Evolutionary conservation across 352 stramenopile genomes (phyloP).

Genomic region (Phytophthora pini): DNA sequence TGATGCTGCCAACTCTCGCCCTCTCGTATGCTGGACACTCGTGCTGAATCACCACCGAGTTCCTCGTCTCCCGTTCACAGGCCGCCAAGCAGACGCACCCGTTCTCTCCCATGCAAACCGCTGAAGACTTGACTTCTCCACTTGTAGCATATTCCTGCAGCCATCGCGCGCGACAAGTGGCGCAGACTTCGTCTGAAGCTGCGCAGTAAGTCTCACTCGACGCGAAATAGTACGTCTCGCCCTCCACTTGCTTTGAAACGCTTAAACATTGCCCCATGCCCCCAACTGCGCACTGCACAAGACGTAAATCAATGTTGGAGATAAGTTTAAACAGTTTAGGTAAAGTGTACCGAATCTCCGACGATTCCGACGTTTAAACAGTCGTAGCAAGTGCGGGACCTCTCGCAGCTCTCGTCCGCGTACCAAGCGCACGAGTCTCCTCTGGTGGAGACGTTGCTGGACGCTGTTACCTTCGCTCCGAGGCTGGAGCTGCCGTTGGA

Average conservation of each 20-base stretch:
- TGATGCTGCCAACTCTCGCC: constrained; percentile 23
- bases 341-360: constrained; percentile 28
- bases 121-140: constrained; percentile 20
- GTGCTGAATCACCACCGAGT: constrained; percentile 25
- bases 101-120: constrained; percentile 25
- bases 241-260: constrained; percentile 16
- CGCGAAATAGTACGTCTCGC: constrained; percentile 53
- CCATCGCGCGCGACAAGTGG: constrained; percentile 34
- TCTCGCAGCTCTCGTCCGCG: constrained; percentile 30
- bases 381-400: constrained; percentile 41
- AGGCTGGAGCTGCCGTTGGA: constrained; percentile 14
- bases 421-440: constrained; percentile 50
- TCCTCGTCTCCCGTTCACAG: constrained; percentile 37
- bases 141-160: constrained; percentile 28
- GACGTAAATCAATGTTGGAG: neutral
- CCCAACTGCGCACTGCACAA: constrained; percentile 39
- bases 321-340: neutral
- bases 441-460: constrained; percentile 32
- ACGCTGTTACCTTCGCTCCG: constrained; percentile 1
- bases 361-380: constrained; percentile 45
- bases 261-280: constrained; percentile 38
- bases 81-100: constrained; percentile 51
- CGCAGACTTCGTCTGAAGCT: constrained; percentile 40
- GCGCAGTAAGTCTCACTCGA: constrained; percentile 56
- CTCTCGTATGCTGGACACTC: constrained; percentile 27